A percentile compares a stretch with the other conserved stretches of the same genome.
Conservation (phyloP, 2,329 filamentous ascomycete species). For the Colletotrichum orchidophilum region DNA sequence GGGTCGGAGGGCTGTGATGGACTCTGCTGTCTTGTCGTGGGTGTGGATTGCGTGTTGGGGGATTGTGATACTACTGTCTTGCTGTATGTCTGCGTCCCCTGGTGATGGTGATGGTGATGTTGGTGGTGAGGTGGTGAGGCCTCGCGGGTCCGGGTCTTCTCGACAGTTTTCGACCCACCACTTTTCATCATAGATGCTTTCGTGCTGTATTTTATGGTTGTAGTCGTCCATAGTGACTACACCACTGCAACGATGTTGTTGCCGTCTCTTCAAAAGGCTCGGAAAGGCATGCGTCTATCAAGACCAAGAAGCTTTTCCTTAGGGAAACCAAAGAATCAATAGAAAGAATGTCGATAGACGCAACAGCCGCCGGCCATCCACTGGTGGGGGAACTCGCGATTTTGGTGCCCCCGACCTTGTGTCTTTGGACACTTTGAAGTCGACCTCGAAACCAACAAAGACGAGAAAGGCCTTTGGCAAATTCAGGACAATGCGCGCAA, state of each 20-base stretch:
- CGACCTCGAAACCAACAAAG: neutral
- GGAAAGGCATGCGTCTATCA: no score
- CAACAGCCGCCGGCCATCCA: neutral
- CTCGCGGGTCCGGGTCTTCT: neutral
- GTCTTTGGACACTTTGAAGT: neutral
- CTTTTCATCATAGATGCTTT: neutral
- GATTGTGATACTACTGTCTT: neutral
- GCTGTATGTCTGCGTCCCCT: neutral
- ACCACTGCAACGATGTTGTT: neutral
- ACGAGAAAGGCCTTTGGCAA: neutral
- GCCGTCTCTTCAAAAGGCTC: no score
- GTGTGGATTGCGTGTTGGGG: neutral
- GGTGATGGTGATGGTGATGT: neutral
- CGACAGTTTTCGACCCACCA: neutral
- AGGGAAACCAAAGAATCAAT: neutral
- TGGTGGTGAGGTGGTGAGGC: no score
- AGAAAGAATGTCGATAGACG: neutral
- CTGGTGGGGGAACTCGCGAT: neutral
- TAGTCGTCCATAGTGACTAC: neutral
- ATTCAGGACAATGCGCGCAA: neutral
- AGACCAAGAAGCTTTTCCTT: neutral
- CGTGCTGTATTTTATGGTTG: neutral
- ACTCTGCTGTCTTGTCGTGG: neutral
- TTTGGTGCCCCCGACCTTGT: neutral
- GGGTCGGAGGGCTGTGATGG: neutral